Evolutionary conservation across 176 grass and related monocot species (phyloP).

Genomic region (Coix lacrymajobi): DNA sequence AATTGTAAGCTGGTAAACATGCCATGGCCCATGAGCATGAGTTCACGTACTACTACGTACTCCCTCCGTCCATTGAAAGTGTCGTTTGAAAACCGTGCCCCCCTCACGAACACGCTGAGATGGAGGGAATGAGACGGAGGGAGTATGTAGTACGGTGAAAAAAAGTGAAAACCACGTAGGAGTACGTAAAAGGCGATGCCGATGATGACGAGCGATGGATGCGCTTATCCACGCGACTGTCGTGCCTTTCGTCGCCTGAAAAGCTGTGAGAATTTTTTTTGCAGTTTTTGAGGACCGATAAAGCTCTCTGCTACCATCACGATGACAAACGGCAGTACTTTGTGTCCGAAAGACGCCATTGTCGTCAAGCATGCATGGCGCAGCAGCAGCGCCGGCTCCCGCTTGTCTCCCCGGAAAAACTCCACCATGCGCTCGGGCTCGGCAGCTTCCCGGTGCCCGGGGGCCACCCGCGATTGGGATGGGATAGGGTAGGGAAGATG

Average conservation of each 20-base stretch:
- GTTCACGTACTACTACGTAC: neutral
- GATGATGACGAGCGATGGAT: neutral
- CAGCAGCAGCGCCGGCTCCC: neutral
- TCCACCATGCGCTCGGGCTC: neutral
- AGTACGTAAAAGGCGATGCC: neutral
- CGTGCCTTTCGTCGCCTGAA: constrained; percentile 31
- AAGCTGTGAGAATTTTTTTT: constrained; percentile 28
- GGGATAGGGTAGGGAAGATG: neutral
- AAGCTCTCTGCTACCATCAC: neutral
- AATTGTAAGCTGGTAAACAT: neutral
- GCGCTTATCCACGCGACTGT: constrained; percentile 14
- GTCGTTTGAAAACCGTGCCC: too few relatives aligned
- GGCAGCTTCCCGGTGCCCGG: constrained; percentile 4
- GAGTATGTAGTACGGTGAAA: neutral
- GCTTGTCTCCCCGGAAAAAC: neutral
- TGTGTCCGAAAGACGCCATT: constrained; percentile 14
- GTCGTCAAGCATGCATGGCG: neutral
- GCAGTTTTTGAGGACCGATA: constrained; percentile 8
- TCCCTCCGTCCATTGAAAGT: too few relatives aligned
- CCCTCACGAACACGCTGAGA: too few relatives aligned
- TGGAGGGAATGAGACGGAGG: too few relatives aligned
- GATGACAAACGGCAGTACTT: constrained; percentile 4
- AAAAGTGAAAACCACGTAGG: neutral
- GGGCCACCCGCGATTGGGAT: neutral
- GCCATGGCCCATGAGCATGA: neutral